A percentile compares a stretch with the other conserved stretches of the same genome.
phyloP scores from a whole-genome alignment of 306 rosid species.

The Citrullus colocynthis region DNA sequence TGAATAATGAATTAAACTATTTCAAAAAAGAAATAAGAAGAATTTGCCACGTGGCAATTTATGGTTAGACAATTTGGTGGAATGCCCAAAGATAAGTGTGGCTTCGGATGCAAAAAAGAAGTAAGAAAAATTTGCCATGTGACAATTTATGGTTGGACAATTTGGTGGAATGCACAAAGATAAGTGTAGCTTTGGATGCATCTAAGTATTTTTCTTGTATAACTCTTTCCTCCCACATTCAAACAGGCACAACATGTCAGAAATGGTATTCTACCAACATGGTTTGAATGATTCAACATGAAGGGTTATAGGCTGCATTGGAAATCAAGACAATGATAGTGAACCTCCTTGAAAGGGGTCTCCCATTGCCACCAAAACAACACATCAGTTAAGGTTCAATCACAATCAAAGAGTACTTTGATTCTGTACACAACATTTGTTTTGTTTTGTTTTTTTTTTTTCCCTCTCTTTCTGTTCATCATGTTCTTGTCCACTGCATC shows the following conservation, averaged over 20 bases:
- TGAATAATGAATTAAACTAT: too few species aligned
- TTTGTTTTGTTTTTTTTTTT: background rate
- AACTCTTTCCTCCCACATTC: background rate
- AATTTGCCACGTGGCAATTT: too few species aligned
- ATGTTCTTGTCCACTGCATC: background rate
- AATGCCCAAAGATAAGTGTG: too few species aligned
- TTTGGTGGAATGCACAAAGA: too few species aligned
- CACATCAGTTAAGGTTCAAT: background rate
- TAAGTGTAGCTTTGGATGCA: too few species aligned
- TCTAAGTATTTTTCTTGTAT: background rate
- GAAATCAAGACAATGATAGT: background rate
- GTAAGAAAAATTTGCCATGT: too few species aligned
- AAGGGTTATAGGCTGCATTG: background rate
- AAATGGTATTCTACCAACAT: conserved; percentile 2
- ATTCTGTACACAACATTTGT: background rate
- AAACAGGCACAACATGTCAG: background rate
- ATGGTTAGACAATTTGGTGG: too few species aligned
- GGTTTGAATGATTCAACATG: background rate
- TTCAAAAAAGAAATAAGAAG: too few species aligned
- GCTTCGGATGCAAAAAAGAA: too few species aligned
- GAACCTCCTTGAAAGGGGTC: background rate
- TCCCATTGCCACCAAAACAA: background rate
- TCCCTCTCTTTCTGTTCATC: background rate
- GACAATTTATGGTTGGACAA: too few species aligned
- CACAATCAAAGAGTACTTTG: background rate